Evolutionary conservation across 768 basidiomycete genomes (phyloP), one percentile per base, ranked within the genome.

Genomic region (Tubosaeta brunneosetosa): DNA sequence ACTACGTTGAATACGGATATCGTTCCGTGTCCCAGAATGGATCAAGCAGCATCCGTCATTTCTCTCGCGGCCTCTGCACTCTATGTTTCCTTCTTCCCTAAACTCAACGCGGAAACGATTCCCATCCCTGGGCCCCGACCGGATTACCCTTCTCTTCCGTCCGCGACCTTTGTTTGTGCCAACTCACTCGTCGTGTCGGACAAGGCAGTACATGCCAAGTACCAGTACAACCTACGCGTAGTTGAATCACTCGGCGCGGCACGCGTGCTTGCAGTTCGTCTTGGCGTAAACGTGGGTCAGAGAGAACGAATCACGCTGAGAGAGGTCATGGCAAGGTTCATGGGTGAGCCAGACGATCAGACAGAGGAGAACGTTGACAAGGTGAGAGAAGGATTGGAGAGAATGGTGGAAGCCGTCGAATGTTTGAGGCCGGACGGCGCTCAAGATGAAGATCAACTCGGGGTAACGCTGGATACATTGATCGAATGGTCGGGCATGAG

Each of bases 211-310:
- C 83, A 82, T 33, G 88, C 90, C 2, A 88, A 85, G 59, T 79
- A 76, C 33, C 78, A 84, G 42, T 94, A 95, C 74, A 95, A 97
- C 64, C 76, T 94, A 14, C 89, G 91, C 32, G 92, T 94, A 32
- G 88, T 94, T n/a, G 93, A 97, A 68, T 89, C 86, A 0, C 83
- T 92, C 17, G 85, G 84, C 33, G 86, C 83, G 1, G 90, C 93
- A 0, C 78, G 87, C 25, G 73, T 92, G 6, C 77, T 97, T 12
- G 84, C 84, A 0, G 76, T 78, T 29, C 70, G 73, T 34, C 77
- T 94, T 22, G 77, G 75, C 2, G 55, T 88, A 14, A 14, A 55
- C 1, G 64, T 74, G 12, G 19, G 67, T 71, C 12, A 71, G 57
- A 16, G 71, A 68, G 53, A 68, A 66, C 81, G 76, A 53, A 72